Conservation (phyloP, 2,329 filamentous ascomycete genomes). For the Pseudogymnoascus sp. region DNA sequence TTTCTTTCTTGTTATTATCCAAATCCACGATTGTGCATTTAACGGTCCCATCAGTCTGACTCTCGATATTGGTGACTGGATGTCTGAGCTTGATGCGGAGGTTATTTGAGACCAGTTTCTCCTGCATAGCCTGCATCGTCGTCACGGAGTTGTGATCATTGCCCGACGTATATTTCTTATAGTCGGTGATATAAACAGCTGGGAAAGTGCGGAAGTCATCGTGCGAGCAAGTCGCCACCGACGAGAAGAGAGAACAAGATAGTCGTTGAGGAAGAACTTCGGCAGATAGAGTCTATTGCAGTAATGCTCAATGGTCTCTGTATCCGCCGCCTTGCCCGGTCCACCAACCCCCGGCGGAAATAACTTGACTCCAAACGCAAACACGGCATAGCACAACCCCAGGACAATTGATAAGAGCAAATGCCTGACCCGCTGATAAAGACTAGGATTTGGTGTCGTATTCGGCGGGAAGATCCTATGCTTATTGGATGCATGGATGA, state of each 20-base stretch:
- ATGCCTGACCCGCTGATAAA: background rate
- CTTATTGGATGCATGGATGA: background rate
- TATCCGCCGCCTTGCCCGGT: background rate
- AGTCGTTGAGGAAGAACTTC: background rate
- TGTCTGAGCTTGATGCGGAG: background rate
- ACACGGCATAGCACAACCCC: background rate
- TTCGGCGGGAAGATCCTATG: background rate
- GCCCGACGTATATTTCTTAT: background rate
- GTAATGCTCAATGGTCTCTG: background rate
- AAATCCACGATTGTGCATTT: background rate
- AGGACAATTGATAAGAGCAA: background rate
- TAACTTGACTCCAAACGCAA: background rate
- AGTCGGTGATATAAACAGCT: background rate
- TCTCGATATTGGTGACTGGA: background rate
- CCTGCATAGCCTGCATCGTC: constrained; percentile 2
- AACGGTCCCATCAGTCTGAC: background rate
- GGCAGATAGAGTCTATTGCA: background rate
- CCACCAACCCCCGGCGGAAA: background rate
- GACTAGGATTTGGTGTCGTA: background rate
- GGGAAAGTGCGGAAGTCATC: background rate
- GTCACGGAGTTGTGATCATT: background rate
- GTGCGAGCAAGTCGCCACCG: background rate
- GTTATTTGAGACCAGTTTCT: background rate
- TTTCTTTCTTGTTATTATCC: background rate
- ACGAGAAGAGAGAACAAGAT: background rate